Percentiles rank a stretch among this genome's conserved stretches.
phyloP scores from a whole-genome alignment of 495 filamentous ascomycete species.

The Trichoderma parareesei region DNA sequence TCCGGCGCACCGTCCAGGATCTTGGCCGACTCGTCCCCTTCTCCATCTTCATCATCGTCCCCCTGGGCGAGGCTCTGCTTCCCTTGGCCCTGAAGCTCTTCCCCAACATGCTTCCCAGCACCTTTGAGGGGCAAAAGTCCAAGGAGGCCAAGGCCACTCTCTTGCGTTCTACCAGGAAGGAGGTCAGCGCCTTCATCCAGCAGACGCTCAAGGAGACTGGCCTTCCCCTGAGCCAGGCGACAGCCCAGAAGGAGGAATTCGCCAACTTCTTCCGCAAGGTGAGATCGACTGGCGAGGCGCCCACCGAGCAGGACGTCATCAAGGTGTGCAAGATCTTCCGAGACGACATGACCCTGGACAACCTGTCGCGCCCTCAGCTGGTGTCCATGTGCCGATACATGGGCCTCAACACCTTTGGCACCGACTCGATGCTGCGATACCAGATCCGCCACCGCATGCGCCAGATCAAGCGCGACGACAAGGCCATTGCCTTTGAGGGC shows the following conservation, averaged over 20 bases:
- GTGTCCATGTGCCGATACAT: conserved; percentile 98
- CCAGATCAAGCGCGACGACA: conserved; percentile 97
- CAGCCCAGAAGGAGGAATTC: conserved; percentile 89
- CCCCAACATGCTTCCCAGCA: conserved; percentile 93
- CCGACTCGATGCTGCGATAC: conserved; percentile 95
- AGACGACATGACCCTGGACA: conserved; percentile 95
- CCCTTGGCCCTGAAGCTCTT: conserved; percentile 90
- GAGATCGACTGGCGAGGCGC: conserved; percentile 80
- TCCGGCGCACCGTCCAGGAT: conserved; percentile 89
- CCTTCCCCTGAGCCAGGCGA: conserved; percentile 75
- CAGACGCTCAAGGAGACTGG: conserved; percentile 89
- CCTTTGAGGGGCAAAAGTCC: conserved; percentile 84
- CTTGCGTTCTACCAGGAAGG: conserved; percentile 80
- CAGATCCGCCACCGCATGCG: conserved; percentile 96
- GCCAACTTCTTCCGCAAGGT: conserved; percentile 97
- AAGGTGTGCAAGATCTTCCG: conserved; percentile 99
- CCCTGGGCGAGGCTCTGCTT: conserved; percentile 91
- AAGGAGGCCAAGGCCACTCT: conserved; percentile 80
- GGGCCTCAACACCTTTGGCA: conserved; percentile 94
- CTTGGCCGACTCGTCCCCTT: conserved; percentile 90
- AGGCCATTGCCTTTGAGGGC: conserved; percentile 89
- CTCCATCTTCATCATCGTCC: conserved; percentile 93
- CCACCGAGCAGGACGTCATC: conserved; percentile 85
- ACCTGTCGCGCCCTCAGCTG: conserved; percentile 88
- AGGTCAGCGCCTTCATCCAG: conserved; percentile 86